Base-by-base conservation (phyloP, 2,329 filamentous ascomycete genomes). In the Sarocladium brachiariae region DNA sequence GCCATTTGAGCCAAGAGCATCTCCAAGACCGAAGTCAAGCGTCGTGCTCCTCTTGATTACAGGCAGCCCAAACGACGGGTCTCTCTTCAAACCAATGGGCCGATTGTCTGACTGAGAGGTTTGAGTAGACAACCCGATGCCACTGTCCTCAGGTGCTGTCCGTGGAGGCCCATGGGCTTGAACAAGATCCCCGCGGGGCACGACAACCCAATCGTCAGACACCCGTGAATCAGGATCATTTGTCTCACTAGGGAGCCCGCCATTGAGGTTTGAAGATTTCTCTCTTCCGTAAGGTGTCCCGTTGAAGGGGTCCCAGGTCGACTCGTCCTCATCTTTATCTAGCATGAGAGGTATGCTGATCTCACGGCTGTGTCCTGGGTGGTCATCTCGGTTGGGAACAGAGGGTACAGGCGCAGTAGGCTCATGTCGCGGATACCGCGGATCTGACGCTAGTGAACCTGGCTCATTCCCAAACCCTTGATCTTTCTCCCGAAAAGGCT, bases 221-320 rank as follows among this genome's bases (percentile, higher is more conserved):
- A 47, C 43, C 11, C 43, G 43, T 10, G 25, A 19, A 16, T 49
- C 33, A 14, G 13, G 18, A 14, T 49, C 30, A 14, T 49, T 37
- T 18, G 30, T 8, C 10, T 37, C 46, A 25, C 31, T 11, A 25
- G 25, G 25, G 35, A 19, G 16, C 21, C 46, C 7, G n/a, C 8
- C n/a, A n/a, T n/a, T n/a, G n/a, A n/a, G n/a, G 10, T 7, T 37
- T 6, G 9, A 7, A 31, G 46, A 35, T n/a, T 37, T 37, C 4
- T 19, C 16, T 19, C 27, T 47, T 4, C 30, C 31, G 16, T 49
- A 49, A 6, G 46, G 46, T n/a, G 46, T 37, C 4, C 46, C 46
- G 37, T 49, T 37, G 33, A 49, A 49, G 16, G 46, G 46, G 37
- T 49, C 46, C 46, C 46, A 49, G n/a, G 31, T 19, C 4, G 46